Evolutionary conservation across 2,329 filamentous ascomycete genomes (phyloP).

Genomic region (Aspergillus proliferans): DNA sequence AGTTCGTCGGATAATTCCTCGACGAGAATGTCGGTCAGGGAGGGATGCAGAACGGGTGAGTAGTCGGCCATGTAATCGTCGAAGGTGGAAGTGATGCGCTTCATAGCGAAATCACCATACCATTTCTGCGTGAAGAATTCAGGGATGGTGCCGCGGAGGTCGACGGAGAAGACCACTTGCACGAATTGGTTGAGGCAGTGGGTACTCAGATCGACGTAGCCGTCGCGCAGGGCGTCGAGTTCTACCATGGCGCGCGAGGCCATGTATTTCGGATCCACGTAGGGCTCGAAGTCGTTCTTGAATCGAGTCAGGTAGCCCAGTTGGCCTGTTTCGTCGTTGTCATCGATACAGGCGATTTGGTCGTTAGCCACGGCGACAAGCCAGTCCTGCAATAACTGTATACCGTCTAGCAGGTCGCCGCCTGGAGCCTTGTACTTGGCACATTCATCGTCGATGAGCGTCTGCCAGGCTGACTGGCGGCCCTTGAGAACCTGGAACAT

Average conservation of each 20-base stretch:
- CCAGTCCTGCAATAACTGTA: conserved; percentile 78
- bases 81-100: conserved; percentile 88
- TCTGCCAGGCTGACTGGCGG: conserved; percentile 80
- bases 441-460: conserved; percentile 80
- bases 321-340: conserved; percentile 67
- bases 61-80: conserved; percentile 93
- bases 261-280: conserved; percentile 75
- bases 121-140: conserved; percentile 88
- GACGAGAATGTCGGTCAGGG: conserved; percentile 81
- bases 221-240: conserved; percentile 70
- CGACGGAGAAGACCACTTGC: conserved; percentile 78
- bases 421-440: conserved; percentile 58
- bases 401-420: conserved; percentile 54
- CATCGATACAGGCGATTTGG: conserved; percentile 96
- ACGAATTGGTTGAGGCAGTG: conserved; percentile 88
- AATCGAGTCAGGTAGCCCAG: conserved; percentile 82
- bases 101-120: conserved; percentile 83
- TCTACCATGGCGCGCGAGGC: conserved; percentile 65
- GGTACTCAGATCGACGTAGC: conserved; percentile 90
- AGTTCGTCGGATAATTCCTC: conserved; percentile 92
- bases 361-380: conserved; percentile 95
- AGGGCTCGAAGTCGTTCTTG: conserved; percentile 70
- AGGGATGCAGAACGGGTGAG: conserved; percentile 73
- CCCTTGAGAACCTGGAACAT: conserved; percentile 84
- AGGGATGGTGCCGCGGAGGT: conserved; percentile 75